Conservation (phyloP, 176 grass and related monocot species). For the Panicum miliaceum region DNA sequence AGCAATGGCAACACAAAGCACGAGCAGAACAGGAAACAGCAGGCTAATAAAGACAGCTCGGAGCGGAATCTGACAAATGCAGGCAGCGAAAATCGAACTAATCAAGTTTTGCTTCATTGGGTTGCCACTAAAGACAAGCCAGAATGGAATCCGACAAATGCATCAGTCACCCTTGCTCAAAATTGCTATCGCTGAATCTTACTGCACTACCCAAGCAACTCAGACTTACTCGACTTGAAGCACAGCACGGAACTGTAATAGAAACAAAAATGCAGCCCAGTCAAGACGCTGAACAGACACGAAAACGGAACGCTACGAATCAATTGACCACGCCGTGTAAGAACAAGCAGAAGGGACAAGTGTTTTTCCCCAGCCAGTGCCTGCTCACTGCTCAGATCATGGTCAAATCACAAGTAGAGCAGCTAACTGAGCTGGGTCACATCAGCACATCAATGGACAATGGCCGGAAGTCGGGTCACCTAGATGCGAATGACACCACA, state of each 20-base stretch:
- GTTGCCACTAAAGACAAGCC: background rate
- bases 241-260: background rate
- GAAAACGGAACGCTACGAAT: background rate
- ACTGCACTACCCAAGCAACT: background rate
- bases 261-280: constrained; percentile 4
- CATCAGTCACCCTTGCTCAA: background rate
- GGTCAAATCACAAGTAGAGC: constrained; percentile 15
- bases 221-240: background rate
- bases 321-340: background rate
- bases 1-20: background rate
- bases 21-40: background rate
- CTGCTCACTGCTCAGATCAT: background rate
- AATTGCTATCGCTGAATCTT: background rate
- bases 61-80: background rate
- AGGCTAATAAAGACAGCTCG: background rate
- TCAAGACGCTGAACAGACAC: background rate
- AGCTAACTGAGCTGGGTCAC: background rate
- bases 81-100: background rate
- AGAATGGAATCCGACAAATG: background rate
- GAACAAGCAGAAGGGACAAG: constrained; percentile 41
- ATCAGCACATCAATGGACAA: constrained; percentile 12
- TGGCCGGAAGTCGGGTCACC: background rate
- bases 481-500: background rate
- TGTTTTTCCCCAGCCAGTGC: background rate
- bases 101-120: background rate